Conservation (phyloP, 73 alveolate species). For the Blepharisma stoltei region DNA sequence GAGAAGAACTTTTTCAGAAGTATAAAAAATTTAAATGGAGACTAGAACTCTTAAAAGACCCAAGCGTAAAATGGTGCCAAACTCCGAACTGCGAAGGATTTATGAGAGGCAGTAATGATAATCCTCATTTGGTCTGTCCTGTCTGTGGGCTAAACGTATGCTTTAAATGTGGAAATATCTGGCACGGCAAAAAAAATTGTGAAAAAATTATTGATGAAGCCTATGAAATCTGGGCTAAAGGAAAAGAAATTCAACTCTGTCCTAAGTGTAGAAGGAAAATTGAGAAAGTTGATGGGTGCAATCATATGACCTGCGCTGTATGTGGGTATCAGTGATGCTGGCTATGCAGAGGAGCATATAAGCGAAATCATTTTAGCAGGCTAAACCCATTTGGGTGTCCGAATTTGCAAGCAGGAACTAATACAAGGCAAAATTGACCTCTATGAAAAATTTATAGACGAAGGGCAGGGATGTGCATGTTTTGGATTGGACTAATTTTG, state of each 20-base stretch:
- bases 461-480: neutral
- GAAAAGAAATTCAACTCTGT: conserved; percentile 63
- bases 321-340: conserved; percentile 90
- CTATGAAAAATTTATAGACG: neutral
- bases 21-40: conserved; percentile 49
- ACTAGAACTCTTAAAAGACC: conserved; percentile 38
- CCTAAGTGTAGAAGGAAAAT: conserved; percentile 72
- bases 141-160: conserved; percentile 53
- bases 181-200: conserved; percentile 46
- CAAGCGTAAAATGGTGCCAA: conserved; percentile 59
- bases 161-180: conserved; percentile 48
- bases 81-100: conserved; percentile 56
- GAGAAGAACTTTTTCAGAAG: conserved; percentile 37
- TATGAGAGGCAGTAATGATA: conserved; percentile 41
- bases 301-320: conserved; percentile 88
- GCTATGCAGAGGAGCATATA: conserved; percentile 64
- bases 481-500: neutral
- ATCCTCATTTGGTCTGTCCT: conserved; percentile 29
- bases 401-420: conserved; percentile 1
- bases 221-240: conserved; percentile 53
- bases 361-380: conserved; percentile 47
- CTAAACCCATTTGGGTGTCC: conserved; percentile 68
- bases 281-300: conserved; percentile 85
- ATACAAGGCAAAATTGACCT: neutral
- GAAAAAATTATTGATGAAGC: conserved; percentile 47